These are phyloP conservation scores for Penicillium turbatum DNA, from an alignment of 495 filamentous ascomycete species.

Conservation along the genomic window DNA sequence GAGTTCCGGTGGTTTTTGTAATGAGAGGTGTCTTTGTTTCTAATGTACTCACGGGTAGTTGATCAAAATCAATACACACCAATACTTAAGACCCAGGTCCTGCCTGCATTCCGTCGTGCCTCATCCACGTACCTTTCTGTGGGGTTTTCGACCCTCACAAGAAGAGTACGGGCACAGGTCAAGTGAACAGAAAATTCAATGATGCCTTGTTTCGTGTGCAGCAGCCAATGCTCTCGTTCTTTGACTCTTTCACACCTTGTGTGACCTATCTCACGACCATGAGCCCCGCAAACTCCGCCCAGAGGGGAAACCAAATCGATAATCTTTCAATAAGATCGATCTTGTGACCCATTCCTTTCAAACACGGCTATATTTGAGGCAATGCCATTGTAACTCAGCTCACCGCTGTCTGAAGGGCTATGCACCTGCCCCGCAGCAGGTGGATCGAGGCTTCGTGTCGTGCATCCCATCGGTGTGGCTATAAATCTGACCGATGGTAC, in stretches of 20 bases:
- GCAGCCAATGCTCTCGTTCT: not conserved
- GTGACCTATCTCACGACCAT: not conserved
- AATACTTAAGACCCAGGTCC: not conserved
- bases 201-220: not conserved
- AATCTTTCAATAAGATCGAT: not conserved
- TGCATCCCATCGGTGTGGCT: not conserved
- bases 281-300: not conserved
- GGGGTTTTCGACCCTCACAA: no score
- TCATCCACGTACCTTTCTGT: no score
- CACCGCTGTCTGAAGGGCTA: not conserved
- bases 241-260: no score
- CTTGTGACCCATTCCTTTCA: not conserved
- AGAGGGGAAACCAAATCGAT: not conserved
- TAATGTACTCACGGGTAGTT: not conserved
- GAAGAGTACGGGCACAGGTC: no score
- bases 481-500: not conserved
- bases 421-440: not conserved
- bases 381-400: not conserved
- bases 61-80: not conserved
- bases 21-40: not conserved
- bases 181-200: no score
- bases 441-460: not conserved
- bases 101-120: not conserved
- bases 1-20: slow-evolving; percentile 71
- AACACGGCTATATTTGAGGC: not conserved